These are phyloP conservation scores for Cyberlindnera meyerae DNA, from an alignment of 805 yeast species.

Conservation along the genomic window DNA sequence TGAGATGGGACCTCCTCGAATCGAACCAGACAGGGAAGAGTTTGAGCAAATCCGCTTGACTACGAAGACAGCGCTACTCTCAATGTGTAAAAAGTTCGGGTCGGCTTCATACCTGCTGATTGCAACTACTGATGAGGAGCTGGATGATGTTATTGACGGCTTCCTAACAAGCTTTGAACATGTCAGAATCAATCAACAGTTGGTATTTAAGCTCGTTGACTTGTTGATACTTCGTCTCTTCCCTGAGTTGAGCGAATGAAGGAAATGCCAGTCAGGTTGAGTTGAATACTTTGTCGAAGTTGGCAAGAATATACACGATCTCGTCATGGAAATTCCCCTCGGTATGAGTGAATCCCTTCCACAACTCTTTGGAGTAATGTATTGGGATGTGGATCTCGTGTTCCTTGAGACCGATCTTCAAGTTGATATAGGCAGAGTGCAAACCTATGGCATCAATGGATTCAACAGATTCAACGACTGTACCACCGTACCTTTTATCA, in stretches of 20 bases:
- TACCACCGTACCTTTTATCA: conserved; percentile 28
- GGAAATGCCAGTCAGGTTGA: no score
- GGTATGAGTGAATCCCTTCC: conserved; percentile 26
- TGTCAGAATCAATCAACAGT: conserved; percentile 38
- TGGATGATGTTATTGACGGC: conserved; percentile 24
- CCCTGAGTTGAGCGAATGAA: conserved; percentile 30
- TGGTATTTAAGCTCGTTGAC: conserved; percentile 40
- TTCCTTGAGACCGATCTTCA: conserved; percentile 27
- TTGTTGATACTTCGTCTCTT: conserved; percentile 34
- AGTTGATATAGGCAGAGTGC: conserved; percentile 30
- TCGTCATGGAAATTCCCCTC: conserved; percentile 24
- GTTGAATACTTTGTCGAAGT: conserved; percentile 18
- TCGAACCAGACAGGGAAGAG: conserved; percentile 37
- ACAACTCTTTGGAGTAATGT: conserved; percentile 16
- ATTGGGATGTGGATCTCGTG: conserved; percentile 13
- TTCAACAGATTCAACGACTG: no score
- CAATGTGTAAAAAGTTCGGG: conserved; percentile 17
- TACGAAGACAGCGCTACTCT: conserved; percentile 25
- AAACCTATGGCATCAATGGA: conserved; percentile 1
- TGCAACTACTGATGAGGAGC: conserved; percentile 19
- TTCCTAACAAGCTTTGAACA: conserved; percentile 33
- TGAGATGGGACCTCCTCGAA: conserved; percentile 43
- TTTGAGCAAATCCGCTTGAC: conserved; percentile 28
- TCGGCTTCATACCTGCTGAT: conserved; percentile 19
- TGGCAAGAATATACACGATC: conserved; percentile 17